phyloP scores from a whole-genome alignment of 352 stramenopile species.

The Pythium apleroticum region DNA sequence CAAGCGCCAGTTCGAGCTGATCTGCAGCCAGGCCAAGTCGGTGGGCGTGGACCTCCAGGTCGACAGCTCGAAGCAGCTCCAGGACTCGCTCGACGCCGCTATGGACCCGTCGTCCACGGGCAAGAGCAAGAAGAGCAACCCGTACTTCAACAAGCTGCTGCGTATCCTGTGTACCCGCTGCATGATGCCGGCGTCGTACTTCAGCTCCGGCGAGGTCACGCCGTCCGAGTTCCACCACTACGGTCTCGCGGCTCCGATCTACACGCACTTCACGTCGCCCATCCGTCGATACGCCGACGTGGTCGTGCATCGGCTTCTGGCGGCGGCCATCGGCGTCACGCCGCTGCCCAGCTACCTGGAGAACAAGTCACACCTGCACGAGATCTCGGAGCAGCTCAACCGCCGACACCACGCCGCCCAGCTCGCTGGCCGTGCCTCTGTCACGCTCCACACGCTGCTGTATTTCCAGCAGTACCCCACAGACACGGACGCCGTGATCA shows the following conservation, averaged over 20 bases:
- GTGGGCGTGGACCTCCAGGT: conserved; percentile 81
- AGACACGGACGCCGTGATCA: conserved; percentile 91
- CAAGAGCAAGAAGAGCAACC: conserved; percentile 64
- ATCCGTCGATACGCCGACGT: conserved; percentile 98
- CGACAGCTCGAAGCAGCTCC: conserved; percentile 76
- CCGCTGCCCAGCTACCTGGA: conserved; percentile 94
- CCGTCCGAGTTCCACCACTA: conserved; percentile 98
- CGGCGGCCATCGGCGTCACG: conserved; percentile 94
- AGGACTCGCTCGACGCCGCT: conserved; percentile 83
- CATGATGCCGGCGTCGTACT: conserved; percentile 99
- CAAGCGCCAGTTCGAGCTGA: conserved; percentile 91
- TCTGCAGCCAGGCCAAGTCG: conserved; percentile 77
- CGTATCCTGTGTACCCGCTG: conserved; percentile 96
- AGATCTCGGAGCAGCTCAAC: conserved; percentile 98
- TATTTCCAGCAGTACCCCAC: conserved; percentile 94
- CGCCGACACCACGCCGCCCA: conserved; percentile 95
- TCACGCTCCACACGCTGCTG: conserved; percentile 96
- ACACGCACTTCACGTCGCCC: conserved; percentile 99
- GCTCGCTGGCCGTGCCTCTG: conserved; percentile 94
- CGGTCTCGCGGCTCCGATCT: conserved; percentile 96
- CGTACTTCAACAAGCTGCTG: conserved; percentile 98
- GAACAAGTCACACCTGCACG: conserved; percentile 92
- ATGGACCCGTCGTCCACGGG: conserved; percentile 28
- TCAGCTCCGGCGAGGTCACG: conserved; percentile 95
- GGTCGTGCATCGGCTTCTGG: conserved; percentile 97